These are phyloP conservation scores for Botrytis elliptica DNA, from an alignment of 2,329 filamentous ascomycete genomes.

Conservation along the genomic window DNA sequence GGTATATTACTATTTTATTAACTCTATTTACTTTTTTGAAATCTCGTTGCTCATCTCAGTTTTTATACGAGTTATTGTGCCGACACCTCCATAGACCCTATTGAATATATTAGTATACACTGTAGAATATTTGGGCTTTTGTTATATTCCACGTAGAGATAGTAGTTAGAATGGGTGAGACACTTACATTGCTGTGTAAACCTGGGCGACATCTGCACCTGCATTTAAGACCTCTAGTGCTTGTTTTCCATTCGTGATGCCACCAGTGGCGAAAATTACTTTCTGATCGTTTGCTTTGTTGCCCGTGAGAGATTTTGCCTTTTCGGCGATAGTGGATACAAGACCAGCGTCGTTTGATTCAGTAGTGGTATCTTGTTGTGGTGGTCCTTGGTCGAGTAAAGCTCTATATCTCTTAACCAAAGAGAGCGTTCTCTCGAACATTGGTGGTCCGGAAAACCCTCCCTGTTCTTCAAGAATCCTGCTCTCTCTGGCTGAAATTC, in stretches of 20 bases:
- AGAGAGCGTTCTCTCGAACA: constrained; percentile 76
- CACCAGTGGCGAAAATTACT: constrained; percentile 89
- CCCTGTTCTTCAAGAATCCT: constrained; percentile 71
- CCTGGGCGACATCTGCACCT: constrained; percentile 85
- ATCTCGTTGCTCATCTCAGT: constrained; percentile 53
- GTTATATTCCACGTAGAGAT: background rate
- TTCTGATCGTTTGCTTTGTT: constrained; percentile 48
- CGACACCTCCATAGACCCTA: constrained; percentile 58
- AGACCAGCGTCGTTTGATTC: constrained; percentile 37
- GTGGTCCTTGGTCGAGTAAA: constrained; percentile 57
- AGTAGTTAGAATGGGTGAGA: background rate
- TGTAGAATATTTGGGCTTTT: background rate
- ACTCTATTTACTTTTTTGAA: constrained; percentile 43
- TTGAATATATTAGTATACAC: constrained; percentile 18
- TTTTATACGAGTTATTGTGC: constrained; percentile 65
- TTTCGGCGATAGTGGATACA: constrained; percentile 40
- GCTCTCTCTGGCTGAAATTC: constrained; percentile 65
- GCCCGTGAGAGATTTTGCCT: constrained; percentile 30
- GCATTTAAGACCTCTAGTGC: constrained; percentile 80
- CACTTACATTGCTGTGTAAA: constrained; percentile 70
- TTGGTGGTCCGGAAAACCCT: constrained; percentile 85
- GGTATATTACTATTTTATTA: constrained; percentile 14
- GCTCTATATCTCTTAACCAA: constrained; percentile 78
- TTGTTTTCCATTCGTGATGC: constrained; percentile 85
- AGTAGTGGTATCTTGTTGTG: constrained; percentile 23